Conservation (phyloP, 495 filamentous ascomycete species). For the Podospora didyma region DNA sequence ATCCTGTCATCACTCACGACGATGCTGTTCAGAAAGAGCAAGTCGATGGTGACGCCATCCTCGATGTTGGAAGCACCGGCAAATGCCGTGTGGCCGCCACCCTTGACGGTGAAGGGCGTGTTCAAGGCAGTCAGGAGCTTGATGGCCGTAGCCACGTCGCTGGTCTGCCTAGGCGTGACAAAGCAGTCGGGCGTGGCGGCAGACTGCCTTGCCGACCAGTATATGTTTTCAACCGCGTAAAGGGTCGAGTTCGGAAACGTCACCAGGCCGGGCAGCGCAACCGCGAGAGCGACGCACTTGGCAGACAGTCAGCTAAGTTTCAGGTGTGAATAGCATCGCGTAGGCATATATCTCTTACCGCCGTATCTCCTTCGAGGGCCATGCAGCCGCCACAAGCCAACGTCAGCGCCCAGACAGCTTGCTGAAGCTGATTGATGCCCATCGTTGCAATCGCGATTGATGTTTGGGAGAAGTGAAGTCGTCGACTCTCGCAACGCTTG, state of each 20-base stretch:
- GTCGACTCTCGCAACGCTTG: too few relatives aligned
- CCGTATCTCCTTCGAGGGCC: too few relatives aligned
- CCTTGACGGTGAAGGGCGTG: slow-evolving; percentile 47
- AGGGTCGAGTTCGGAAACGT: slow-evolving; percentile 14
- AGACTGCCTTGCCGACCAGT: slow-evolving; percentile 50
- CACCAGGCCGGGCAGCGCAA: slow-evolving; percentile 16
- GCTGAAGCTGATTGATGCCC: too few relatives aligned
- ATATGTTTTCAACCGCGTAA: slow-evolving; percentile 20
- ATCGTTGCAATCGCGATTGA: too few relatives aligned
- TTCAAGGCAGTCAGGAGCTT: slow-evolving; percentile 23
- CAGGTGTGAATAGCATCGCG: too few relatives aligned
- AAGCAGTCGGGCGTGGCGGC: slow-evolving; percentile 36
- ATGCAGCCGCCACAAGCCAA: too few relatives aligned
- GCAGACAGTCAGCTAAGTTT: background rate
- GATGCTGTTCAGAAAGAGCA: slow-evolving; percentile 42
- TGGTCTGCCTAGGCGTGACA: slow-evolving; percentile 31
- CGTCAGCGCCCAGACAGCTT: too few relatives aligned
- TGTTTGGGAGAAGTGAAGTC: too few relatives aligned
- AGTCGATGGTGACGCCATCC: slow-evolving; percentile 53
- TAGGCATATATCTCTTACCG: too few relatives aligned
- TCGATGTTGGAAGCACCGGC: slow-evolving; percentile 43
- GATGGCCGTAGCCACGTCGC: slow-evolving; percentile 38
- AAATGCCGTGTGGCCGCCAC: slow-evolving; percentile 51
- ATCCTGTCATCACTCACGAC: slow-evolving; percentile 28
- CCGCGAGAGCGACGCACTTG: slow-evolving; percentile 14